Base-by-base conservation (phyloP, 805 yeast genomes). In the Candida nonsorbophila region DNA sequence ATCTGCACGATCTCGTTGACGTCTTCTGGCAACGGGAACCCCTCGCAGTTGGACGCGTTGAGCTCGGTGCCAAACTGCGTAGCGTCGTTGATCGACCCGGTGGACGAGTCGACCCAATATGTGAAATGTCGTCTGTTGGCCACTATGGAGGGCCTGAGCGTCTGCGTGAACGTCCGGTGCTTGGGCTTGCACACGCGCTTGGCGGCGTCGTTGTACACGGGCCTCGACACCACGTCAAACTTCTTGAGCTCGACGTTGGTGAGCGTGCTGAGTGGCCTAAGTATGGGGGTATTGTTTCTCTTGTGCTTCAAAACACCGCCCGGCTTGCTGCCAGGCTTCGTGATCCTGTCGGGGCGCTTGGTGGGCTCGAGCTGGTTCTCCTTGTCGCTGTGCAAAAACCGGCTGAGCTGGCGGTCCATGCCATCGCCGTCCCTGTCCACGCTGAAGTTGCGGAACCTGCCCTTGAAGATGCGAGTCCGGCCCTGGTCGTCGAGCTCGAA, bases 1-100 rank as follows among this genome's bases (percentile, higher is more conserved):
- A 77, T 75, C 20, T 75, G 75, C 4, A 77, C 82, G 12, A 73
- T 56, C 44, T 77, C 83, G 33, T 72, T 68, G 2, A 60, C 57
- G 31, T 64, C 67, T 33, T 69, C 77, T 0, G 84, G 86, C 11
- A 78, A 49, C 8, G 79, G 77, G 27, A 79, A 70, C 6, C 80
- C 83, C 36, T 69, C 72, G 34, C 80, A 66, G 42, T 76, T 77
- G 20, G 71, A 63, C 0, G 84, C 67, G 46, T 79, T 79, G 33
- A 79, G 60, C 47, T 78, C 84, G 1, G 85, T 79, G 2, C 83
- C 86, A 51, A 72, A 78, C 40, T 67, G 71, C 3, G 84, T 78
- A 7, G 84, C 84, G 43, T 79, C 84, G 38, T 67, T 69, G 10
- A 75, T 44, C 33, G 58, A 59, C 0, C 84, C 83, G 21, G 78